Percentiles rank a stretch among this genome's conserved stretches.
phyloP scores from a whole-genome alignment of 257 asterid genomes.

The Voacanga thouarsii region DNA sequence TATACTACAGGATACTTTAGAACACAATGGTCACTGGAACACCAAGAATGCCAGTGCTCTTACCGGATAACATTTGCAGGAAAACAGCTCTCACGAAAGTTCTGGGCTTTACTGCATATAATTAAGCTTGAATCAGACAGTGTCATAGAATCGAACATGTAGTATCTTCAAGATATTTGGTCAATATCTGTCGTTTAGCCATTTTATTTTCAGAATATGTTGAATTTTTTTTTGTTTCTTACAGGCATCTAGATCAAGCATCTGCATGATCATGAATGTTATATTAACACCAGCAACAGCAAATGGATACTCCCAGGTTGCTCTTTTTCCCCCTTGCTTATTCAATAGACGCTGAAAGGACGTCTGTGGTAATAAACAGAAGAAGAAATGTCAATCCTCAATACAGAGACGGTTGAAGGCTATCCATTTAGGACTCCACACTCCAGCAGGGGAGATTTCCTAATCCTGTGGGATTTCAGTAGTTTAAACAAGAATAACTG shows the following conservation, averaged over 20 bases:
- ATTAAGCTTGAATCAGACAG: slow-evolving; percentile 24
- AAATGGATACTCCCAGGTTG: slow-evolving; percentile 90
- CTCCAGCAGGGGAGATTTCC: background rate
- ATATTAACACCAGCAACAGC: slow-evolving; percentile 87
- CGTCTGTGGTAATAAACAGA: slow-evolving; percentile 27
- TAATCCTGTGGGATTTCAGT: background rate
- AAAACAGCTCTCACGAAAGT: slow-evolving; percentile 56
- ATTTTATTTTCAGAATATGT: background rate
- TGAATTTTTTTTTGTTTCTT: slow-evolving; percentile 23
- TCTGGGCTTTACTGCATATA: slow-evolving; percentile 65
- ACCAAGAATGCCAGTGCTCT: slow-evolving; percentile 2
- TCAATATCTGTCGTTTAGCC: background rate
- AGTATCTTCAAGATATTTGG: background rate
- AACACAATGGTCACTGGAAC: background rate
- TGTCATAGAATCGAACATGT: slow-evolving; percentile 16
- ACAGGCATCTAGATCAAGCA: slow-evolving; percentile 83
- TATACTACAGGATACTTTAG: background rate
- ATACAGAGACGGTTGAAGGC: background rate
- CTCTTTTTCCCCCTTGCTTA: slow-evolving; percentile 74
- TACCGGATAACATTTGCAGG: slow-evolving; percentile 70
- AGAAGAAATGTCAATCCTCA: background rate
- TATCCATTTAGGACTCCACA: background rate
- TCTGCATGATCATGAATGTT: slow-evolving; percentile 81
- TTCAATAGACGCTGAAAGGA: slow-evolving; percentile 68
- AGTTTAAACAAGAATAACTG: background rate